Evolutionary conservation across 2,329 filamentous ascomycete genomes (phyloP).

Genomic region (Alternaria postmessia): DNA sequence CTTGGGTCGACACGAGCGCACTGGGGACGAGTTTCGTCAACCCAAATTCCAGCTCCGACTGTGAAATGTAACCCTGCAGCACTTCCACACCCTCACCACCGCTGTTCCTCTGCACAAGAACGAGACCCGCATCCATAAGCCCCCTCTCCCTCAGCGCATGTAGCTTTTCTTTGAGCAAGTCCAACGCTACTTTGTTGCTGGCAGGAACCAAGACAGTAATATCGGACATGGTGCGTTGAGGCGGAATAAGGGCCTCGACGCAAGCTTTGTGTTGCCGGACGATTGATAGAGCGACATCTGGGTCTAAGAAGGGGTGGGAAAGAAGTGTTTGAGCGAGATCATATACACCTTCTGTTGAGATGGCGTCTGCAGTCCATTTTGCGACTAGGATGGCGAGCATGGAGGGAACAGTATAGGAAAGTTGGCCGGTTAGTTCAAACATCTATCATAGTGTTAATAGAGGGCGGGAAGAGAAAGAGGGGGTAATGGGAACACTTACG

Average conservation of each 20-base stretch:
- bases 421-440: constrained; percentile 67
- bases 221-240: constrained; percentile 63
- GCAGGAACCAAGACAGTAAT: constrained; percentile 61
- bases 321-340: constrained; percentile 67
- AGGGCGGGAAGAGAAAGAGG: background rate
- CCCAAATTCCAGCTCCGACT: constrained; percentile 63
- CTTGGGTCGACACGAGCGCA: constrained; percentile 12
- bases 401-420: constrained; percentile 65
- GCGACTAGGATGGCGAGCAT: constrained; percentile 68
- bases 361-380: constrained; percentile 66
- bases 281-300: constrained; percentile 57
- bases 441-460: constrained; percentile 42
- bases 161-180: constrained; percentile 57
- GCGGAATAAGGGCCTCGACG: constrained; percentile 61
- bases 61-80: constrained; percentile 64
- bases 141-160: constrained; percentile 58
- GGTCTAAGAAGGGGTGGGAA: constrained; percentile 66
- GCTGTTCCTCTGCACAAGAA: constrained; percentile 56
- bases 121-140: constrained; percentile 65
- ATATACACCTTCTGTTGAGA: constrained; percentile 64
- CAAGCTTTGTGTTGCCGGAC: constrained; percentile 51
- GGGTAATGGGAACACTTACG: constrained; percentile 4
- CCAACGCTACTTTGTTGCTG: constrained; percentile 54
- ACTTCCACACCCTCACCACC: constrained; percentile 40
- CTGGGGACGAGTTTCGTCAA: constrained; percentile 48